A percentile compares a stretch with the other conserved stretches of the same genome.
These are phyloP conservation scores for Chalaropsis ovoidea DNA, from an alignment of 2,329 filamentous ascomycete species.

Conservation along the genomic window DNA sequence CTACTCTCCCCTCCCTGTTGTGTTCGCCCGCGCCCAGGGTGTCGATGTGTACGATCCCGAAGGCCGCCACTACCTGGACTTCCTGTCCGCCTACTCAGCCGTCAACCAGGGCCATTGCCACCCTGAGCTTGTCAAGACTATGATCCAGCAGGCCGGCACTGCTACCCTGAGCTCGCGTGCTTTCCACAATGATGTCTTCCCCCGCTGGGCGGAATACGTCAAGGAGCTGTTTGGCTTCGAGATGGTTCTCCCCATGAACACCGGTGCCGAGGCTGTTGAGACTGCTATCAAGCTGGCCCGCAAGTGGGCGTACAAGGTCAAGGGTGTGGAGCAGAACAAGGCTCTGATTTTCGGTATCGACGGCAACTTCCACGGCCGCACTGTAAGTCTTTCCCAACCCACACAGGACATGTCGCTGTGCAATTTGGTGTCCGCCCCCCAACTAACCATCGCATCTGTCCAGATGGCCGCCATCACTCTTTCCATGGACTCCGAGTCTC, in stretches of 20 bases:
- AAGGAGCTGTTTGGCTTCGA: slow-evolving; percentile 85
- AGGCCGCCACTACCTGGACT: slow-evolving; percentile 90
- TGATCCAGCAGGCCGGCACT: slow-evolving; percentile 79
- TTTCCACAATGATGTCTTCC: slow-evolving; percentile 98
- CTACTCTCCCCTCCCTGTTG: slow-evolving; percentile 93
- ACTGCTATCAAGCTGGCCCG: slow-evolving; percentile 91
- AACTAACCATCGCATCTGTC: slow-evolving; percentile 20
- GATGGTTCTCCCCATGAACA: slow-evolving; percentile 98
- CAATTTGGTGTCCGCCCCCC: neutral
- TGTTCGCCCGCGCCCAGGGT: slow-evolving; percentile 77
- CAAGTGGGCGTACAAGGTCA: slow-evolving; percentile 97
- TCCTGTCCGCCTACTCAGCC: slow-evolving; percentile 93
- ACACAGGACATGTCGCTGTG: no score
- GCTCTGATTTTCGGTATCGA: slow-evolving; percentile 73
- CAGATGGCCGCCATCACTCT: slow-evolving; percentile 91
- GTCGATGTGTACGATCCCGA: slow-evolving; percentile 95
- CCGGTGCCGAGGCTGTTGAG: slow-evolving; percentile 90
- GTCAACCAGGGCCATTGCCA: slow-evolving; percentile 98
- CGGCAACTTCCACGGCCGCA: slow-evolving; percentile 95
- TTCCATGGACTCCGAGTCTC: slow-evolving; percentile 88
- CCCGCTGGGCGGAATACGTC: slow-evolving; percentile 86
- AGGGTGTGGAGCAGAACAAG: slow-evolving; percentile 74
- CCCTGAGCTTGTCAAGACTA: slow-evolving; percentile 82
- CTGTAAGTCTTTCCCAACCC: slow-evolving; percentile 46
- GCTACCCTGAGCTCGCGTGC: slow-evolving; percentile 87